Evolutionary conservation across 352 stramenopile species (phyloP), one percentile per base, ranked within the genome.

Genomic region (Globisporangium alternatum): DNA sequence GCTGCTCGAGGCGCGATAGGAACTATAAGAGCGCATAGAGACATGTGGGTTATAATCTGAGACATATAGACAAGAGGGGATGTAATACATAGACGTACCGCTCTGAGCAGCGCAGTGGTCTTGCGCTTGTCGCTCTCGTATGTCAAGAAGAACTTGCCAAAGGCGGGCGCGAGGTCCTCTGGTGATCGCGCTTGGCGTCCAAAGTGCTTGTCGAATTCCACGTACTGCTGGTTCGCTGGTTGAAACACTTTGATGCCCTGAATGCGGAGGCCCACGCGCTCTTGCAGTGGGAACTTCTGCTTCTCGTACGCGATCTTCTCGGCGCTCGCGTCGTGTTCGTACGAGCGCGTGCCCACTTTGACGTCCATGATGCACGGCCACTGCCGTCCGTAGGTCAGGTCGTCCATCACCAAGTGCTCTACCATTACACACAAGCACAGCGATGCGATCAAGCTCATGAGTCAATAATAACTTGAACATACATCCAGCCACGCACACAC

Each of bases 291-390:
- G 75, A 98, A 99, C 67, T 99, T 99, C 49, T 75, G 75, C 57
- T 73, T 78, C 70, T 99, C 94, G 64, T 93, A 86, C 17, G 68
- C 74, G 70, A 96, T 89, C 70, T 99, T 99, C 48, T 95, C 91
- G 17, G 75, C 35, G 5, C 86, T 76, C 49, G 94, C 95, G 57
- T 86, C 74, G 31, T 91, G 78, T 68, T 99, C 96, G 69, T 95
- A 99, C n/a, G 96, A 98, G 68, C 89, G 80, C 39, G 82, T 94
- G 49, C 97, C 97, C 67, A 99, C 96, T 80, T 99, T 99, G 53
- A 99, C 80, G 75, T 99, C 97, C 79, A 99, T 97, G 53, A 98
- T 88, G 71, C 93, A 98, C 10, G 97, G 93, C 68, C 85, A 83
- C 22, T 54, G 22, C 43, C 94, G 93, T 10, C 76, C 80, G 52